Evolutionary conservation across 2,329 filamentous ascomycete genomes (phyloP).

Genomic region (Aspergillus thermomutatus): DNA sequence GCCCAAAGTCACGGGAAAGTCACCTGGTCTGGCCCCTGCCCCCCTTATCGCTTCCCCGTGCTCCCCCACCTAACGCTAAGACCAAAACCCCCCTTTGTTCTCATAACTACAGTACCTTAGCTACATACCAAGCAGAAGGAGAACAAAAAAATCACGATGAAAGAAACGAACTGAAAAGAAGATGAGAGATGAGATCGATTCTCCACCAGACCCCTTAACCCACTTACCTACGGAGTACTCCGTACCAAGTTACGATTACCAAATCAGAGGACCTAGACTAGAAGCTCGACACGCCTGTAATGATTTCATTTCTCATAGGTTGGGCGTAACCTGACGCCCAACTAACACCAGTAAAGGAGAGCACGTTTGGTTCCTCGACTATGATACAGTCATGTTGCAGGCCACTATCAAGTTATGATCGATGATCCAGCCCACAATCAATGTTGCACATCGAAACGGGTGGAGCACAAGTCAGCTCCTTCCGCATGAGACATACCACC

Average conservation of each 20-base stretch:
- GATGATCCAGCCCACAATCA: slow-evolving; percentile 10
- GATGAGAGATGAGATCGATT: background rate
- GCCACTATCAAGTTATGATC: slow-evolving; percentile 3
- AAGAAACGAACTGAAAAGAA: background rate
- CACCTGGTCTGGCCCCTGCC: too few relatives aligned
- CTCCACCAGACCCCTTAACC: background rate
- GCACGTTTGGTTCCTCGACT: background rate
- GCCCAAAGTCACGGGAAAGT: too few relatives aligned
- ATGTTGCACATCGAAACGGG: slow-evolving; percentile 10
- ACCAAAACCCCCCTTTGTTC: background rate
- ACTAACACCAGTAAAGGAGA: background rate
- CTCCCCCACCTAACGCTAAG: background rate
- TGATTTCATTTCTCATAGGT: background rate
- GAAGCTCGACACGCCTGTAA: background rate
- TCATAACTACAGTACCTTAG: background rate
- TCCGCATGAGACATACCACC: slow-evolving; percentile 16
- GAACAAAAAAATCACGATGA: background rate
- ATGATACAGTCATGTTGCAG: slow-evolving; percentile 8
- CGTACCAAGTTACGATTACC: too few relatives aligned
- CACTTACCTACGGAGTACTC: background rate
- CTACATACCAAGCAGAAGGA: background rate
- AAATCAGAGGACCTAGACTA: background rate
- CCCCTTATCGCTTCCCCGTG: background rate
- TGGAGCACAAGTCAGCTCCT: background rate
- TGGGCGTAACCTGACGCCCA: background rate